Evolutionary conservation across 2,329 filamentous ascomycete genomes (phyloP).

Genomic region (Fusarium sp.): DNA sequence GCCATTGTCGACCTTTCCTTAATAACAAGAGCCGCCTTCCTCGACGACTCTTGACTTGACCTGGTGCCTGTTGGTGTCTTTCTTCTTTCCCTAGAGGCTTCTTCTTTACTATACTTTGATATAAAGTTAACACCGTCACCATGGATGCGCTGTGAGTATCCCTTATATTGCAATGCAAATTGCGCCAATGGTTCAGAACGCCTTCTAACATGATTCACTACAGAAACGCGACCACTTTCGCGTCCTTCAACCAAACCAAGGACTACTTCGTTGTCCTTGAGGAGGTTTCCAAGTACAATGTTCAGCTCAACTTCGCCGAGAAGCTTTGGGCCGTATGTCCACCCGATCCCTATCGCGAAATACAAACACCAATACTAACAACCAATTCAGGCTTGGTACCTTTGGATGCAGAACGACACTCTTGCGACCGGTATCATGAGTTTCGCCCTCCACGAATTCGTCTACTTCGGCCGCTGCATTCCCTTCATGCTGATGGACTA

Average conservation of each 20-base stretch:
- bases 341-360: conserved; percentile 15
- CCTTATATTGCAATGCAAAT: conserved; percentile 26
- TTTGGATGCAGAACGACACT: conserved; percentile 97
- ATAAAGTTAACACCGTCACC: conserved; percentile 26
- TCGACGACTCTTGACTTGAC: conserved; percentile 38
- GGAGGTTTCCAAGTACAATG: conserved; percentile 78
- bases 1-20: conserved; percentile 35
- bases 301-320: conserved; percentile 87
- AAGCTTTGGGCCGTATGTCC: conserved; percentile 83
- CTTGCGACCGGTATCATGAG: conserved; percentile 98
- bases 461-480: conserved; percentile 93
- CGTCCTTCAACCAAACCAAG: conserved; percentile 61
- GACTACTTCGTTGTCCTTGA: conserved; percentile 70
- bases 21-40: conserved; percentile 30
- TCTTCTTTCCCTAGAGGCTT: conserved; percentile 10
- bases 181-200: conserved; percentile 22
- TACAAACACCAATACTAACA: conserved; percentile 32
- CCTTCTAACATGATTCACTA: conserved; percentile 36
- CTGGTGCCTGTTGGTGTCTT: conserved; percentile 38
- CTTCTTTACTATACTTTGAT: conserved; percentile 19
- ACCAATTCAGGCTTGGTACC: conserved; percentile 82
- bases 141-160: conserved; percentile 46
- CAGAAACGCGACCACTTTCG: conserved; percentile 66
- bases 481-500: conserved; percentile 94
- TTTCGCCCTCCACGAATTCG: conserved; percentile 90